Evolutionary conservation across 2,329 filamentous ascomycete genomes (phyloP), one percentile per base, ranked within the genome.

Genomic region (Xylaria sp.): DNA sequence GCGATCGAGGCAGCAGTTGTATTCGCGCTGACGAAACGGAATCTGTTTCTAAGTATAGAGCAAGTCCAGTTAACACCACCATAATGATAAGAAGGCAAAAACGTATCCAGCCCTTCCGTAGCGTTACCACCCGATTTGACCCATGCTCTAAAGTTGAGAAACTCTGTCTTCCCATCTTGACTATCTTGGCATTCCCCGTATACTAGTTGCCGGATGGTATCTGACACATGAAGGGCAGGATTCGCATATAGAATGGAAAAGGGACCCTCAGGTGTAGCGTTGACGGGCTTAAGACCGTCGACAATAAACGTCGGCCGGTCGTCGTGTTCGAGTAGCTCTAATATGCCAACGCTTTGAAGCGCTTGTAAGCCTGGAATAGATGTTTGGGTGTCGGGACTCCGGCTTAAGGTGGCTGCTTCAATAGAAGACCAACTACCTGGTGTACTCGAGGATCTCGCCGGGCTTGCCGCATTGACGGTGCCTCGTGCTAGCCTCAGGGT

Each of bases 311-410:
- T 91, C 2, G 90, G 91, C 47, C 91, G 81, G 51, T 89, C 85
- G 72, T 95, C 91, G 67, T 90, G 85, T 71, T 94, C 90, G 40
- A 95, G 75, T 38, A 94, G 78, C 73, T 94, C 91, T 19, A 89
- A 76, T 9, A 92, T 82, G 23, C 89, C 88, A 53, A 93, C 80
- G 25, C 84, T 83, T 41, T 85, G 85, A 4, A 93, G 79, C 52
- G 86, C 77, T 53, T 86, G 81, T 44, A 86, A 65, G 4, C 81
- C 79, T 1, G 85, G 79, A 1, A 79, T 48, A 74, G 55, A 80
- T 75, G 63, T 79, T 72, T 63, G 78, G 25, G 75, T 74, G 58
- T 87, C 86, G 8, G 85, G 82, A 54, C 83, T 87, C 43, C 78
- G 72, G 27, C 80, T 78, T 13, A 83, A 75, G n/a, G 79, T 74